Percentiles rank a stretch among this genome's conserved stretches.
Evolutionary conservation across 2,329 filamentous ascomycete species (phyloP).

Genomic region (Beauveria rudraprayagi): DNA sequence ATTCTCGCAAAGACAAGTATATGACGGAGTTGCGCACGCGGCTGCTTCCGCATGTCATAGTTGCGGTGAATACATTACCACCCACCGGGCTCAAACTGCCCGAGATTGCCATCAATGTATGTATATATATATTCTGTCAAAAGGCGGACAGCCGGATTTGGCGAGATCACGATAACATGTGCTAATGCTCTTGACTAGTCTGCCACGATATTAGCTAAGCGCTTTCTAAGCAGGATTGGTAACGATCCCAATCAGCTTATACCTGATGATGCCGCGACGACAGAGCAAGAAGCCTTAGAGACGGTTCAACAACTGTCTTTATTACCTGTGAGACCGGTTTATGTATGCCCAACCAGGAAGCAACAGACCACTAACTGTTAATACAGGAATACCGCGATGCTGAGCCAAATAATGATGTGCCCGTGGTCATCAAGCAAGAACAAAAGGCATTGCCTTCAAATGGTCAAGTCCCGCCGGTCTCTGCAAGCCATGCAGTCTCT

Average conservation of each 20-base stretch:
- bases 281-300: not conserved
- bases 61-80: slow-evolving; percentile 19
- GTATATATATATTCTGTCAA: not conserved
- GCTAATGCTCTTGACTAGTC: slow-evolving; percentile 12
- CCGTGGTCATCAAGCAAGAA: not conserved
- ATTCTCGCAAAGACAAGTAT: slow-evolving; percentile 13
- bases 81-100: slow-evolving; percentile 17
- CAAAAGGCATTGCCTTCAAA: not conserved
- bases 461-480: not conserved
- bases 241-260: not conserved
- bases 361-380: not conserved
- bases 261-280: not conserved
- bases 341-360: not conserved
- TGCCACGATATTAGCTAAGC: slow-evolving; percentile 11
- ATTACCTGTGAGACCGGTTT: not conserved
- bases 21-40: slow-evolving; percentile 22
- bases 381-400: not conserved
- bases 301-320: not conserved
- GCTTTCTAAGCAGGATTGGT: not conserved
- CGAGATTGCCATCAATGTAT: slow-evolving; percentile 25
- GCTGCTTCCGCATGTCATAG: slow-evolving; percentile 26
- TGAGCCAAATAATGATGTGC: not conserved
- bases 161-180: too few species aligned
- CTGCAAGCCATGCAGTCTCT: not conserved
- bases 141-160: too few species aligned